Evolutionary conservation across 2,329 filamentous ascomycete species (phyloP).

Genomic region (Alternaria triticimaculans): DNA sequence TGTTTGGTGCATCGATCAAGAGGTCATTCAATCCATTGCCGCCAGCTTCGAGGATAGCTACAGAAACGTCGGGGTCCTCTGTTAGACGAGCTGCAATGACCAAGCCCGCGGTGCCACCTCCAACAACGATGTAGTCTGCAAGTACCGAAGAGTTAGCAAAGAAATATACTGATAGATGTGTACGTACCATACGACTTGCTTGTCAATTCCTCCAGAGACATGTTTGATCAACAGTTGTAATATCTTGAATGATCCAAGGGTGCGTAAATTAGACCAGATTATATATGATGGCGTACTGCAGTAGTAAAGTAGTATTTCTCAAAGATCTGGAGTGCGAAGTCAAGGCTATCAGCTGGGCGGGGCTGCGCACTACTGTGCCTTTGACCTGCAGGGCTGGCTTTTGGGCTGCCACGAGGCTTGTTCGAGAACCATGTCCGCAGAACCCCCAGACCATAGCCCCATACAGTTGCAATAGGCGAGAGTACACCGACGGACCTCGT

Average conservation of each 20-base stretch:
- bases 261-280: not conserved
- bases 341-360: not conserved
- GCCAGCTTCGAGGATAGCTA: slow-evolving; percentile 39
- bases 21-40: slow-evolving; percentile 34
- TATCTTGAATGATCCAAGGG: too few relatives aligned
- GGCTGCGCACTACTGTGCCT: not conserved
- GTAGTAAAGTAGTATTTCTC: not conserved
- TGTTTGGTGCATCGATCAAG: slow-evolving; percentile 36
- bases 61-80: slow-evolving; percentile 35
- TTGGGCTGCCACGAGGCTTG: not conserved
- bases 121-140: slow-evolving; percentile 30
- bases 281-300: not conserved
- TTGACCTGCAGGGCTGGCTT: not conserved
- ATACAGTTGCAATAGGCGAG: not conserved
- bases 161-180: not conserved
- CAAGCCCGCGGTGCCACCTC: slow-evolving; percentile 41
- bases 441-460: not conserved
- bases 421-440: not conserved
- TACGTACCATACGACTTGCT: slow-evolving; percentile 26
- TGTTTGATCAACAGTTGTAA: not conserved
- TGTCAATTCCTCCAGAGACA: slow-evolving; percentile 33
- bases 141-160: not conserved
- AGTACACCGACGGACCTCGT: not conserved
- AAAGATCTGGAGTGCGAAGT: not conserved
- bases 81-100: slow-evolving; percentile 37